phyloP scores from a whole-genome alignment of 1,284 basidiomycete species.

The Rhodotorula glutinis region DNA sequence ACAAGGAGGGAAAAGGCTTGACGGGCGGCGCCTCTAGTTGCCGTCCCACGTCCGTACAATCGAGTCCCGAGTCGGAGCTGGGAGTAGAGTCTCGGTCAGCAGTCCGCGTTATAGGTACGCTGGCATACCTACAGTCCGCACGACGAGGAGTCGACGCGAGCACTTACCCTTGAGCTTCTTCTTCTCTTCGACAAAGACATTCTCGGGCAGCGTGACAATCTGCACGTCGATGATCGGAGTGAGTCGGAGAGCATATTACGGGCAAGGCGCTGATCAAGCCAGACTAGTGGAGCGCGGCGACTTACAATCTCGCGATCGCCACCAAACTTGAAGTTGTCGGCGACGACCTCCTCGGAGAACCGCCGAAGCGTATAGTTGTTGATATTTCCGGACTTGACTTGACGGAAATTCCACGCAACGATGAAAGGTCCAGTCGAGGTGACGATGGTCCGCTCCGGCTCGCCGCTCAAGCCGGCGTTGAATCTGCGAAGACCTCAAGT shows the following conservation, averaged over 20 bases:
- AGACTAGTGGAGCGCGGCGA: background rate
- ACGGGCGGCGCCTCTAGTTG: background rate
- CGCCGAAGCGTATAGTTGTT: conserved; percentile 83
- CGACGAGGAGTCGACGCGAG: too few relatives aligned
- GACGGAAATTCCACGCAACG: conserved; percentile 68
- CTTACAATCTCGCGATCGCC: conserved; percentile 79
- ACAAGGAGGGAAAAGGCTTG: too few relatives aligned
- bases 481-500: conserved; percentile 60
- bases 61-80: conserved; percentile 67
- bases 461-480: conserved; percentile 72
- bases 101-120: background rate
- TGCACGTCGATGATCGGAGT: background rate
- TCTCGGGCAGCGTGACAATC: conserved; percentile 87
- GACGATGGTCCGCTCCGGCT: conserved; percentile 87
- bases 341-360: conserved; percentile 91
- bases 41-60: conserved; percentile 31
- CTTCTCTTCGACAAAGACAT: conserved; percentile 92
- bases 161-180: conserved; percentile 67
- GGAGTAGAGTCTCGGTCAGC: conserved; percentile 43
- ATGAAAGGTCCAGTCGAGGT: conserved; percentile 95
- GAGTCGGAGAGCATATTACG: background rate
- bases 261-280: too few relatives aligned
- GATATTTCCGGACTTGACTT: conserved; percentile 84
- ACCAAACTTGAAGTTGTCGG: conserved; percentile 93
- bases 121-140: too few relatives aligned